Conservation (phyloP, 768 basidiomycete species). For the Leccinum uliginosum region DNA sequence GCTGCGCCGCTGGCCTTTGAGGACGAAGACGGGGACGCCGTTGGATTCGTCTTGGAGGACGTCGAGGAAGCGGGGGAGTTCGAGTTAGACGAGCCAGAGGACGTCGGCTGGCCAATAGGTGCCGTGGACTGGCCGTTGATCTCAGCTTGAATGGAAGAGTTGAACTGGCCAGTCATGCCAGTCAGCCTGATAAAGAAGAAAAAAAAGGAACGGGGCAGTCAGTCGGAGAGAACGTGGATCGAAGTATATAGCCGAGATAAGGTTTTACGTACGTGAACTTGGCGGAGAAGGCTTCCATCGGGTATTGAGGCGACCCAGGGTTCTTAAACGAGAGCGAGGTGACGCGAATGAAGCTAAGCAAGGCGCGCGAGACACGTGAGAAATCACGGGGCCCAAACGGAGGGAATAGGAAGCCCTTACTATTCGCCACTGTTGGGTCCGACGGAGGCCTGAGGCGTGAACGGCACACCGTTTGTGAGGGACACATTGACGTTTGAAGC, state of each 20-base stretch:
- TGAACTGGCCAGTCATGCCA: slow-evolving; percentile 74
- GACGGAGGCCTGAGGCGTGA: slow-evolving; percentile 47
- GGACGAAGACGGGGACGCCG: background rate
- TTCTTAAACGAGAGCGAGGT: slow-evolving; percentile 57
- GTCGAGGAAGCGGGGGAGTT: background rate
- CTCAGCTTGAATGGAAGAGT: slow-evolving; percentile 45
- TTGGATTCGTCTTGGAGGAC: background rate
- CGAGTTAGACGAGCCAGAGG: slow-evolving; percentile 13
- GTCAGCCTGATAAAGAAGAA: slow-evolving; percentile 39
- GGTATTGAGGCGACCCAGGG: slow-evolving; percentile 46
- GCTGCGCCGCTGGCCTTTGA: slow-evolving; percentile 17
- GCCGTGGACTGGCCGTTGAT: slow-evolving; percentile 61
- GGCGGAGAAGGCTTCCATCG: slow-evolving; percentile 71
- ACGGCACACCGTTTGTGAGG: slow-evolving; percentile 39
- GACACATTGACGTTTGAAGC: slow-evolving; percentile 48
- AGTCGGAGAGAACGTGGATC: background rate
- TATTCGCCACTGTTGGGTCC: slow-evolving; percentile 56
- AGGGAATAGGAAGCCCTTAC: slow-evolving; percentile 32
- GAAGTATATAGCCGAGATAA: background rate
- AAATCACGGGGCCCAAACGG: background rate
- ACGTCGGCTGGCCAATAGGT: slow-evolving; percentile 41
- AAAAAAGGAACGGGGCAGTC: background rate
- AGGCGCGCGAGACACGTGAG: background rate
- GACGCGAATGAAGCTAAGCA: slow-evolving; percentile 69
- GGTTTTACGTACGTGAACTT: slow-evolving; percentile 60